Percentiles rank a stretch among this genome's conserved stretches.
These are phyloP conservation scores for Amaranthus cruentus DNA, from an alignment of 148 eudicot genomes.

Conservation along the genomic window DNA sequence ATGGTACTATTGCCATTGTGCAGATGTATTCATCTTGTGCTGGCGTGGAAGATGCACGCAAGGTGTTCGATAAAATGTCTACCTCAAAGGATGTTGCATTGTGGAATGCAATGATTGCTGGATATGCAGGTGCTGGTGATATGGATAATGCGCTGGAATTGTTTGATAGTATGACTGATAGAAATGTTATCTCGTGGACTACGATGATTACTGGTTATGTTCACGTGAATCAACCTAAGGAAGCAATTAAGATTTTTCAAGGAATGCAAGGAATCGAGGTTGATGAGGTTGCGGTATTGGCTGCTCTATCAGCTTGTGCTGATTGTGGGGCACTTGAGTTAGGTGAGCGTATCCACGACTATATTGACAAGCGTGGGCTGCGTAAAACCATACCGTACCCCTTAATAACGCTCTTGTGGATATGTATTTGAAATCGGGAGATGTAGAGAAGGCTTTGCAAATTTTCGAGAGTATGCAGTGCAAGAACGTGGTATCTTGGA, in stretches of 20 bases:
- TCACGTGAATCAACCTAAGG: conserved; percentile 29
- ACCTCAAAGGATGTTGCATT: conserved; percentile 29
- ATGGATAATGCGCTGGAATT: conserved; percentile 32
- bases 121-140: conserved; percentile 36
- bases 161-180: conserved; percentile 45
- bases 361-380: conserved; percentile 21
- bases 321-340: conserved; percentile 49
- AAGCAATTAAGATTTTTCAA: conserved; percentile 39
- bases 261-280: conserved; percentile 46
- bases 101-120: conserved; percentile 68
- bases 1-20: conserved; percentile 35
- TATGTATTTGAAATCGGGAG: conserved; percentile 63
- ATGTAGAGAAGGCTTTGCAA: conserved; percentile 35
- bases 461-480: conserved; percentile 34
- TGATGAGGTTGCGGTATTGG: conserved; percentile 44
- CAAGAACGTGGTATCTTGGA: conserved; percentile 51
- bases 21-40: conserved; percentile 34
- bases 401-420: conserved; percentile 51
- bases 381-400: conserved; percentile 16
- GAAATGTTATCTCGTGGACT: conserved; percentile 78
- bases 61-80: conserved; percentile 48
- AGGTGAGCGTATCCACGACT: conserved; percentile 45
- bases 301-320: conserved; percentile 58
- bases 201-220: conserved; percentile 54
- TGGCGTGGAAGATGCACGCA: conserved; percentile 32